A percentile compares a stretch with the other conserved stretches of the same genome.
Conservation (phyloP, 768 basidiomycete species). For the Floccularia luteovirens region DNA sequence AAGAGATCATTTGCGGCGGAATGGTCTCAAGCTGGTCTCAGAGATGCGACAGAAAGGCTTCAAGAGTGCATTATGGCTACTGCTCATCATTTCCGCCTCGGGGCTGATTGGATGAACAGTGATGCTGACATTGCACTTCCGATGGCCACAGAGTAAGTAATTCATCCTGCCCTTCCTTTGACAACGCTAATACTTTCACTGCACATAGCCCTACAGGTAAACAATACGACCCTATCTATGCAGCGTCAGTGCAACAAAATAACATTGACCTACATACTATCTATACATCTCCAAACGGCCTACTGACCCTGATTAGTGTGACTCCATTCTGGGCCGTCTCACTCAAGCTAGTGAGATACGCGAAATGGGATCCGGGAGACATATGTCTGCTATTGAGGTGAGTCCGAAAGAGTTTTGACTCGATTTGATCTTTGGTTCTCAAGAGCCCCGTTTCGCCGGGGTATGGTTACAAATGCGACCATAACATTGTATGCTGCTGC, state of each 20-base stretch:
- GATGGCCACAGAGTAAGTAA: slow-evolving; percentile 52
- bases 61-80: slow-evolving; percentile 49
- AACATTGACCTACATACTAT: slow-evolving; percentile 51
- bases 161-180: slow-evolving; percentile 1
- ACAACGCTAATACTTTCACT: neutral
- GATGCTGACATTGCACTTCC: slow-evolving; percentile 69
- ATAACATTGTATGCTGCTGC: too few relatives aligned
- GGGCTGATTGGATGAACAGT: slow-evolving; percentile 73
- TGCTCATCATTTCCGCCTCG: slow-evolving; percentile 38
- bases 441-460: too few relatives aligned
- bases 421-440: too few relatives aligned
- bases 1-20: slow-evolving; percentile 53
- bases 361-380: slow-evolving; percentile 54
- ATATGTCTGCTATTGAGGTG: slow-evolving; percentile 61
- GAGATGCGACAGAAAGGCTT: slow-evolving; percentile 48
- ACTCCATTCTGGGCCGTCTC: slow-evolving; percentile 69
- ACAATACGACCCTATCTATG: slow-evolving; percentile 54
- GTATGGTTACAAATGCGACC: too few relatives aligned
- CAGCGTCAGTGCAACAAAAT: slow-evolving; percentile 38
- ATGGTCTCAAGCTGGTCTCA: slow-evolving; percentile 35
- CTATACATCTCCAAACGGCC: slow-evolving; percentile 43
- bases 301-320: slow-evolving; percentile 49
- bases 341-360: slow-evolving; percentile 64
- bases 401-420: slow-evolving; percentile 46
- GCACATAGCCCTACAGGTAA: slow-evolving; percentile 17